Percentiles rank a stretch among this genome's conserved stretches.
These are phyloP conservation scores for Allium fistulosum DNA, from an alignment of 106 monocot species.

Conservation along the genomic window DNA sequence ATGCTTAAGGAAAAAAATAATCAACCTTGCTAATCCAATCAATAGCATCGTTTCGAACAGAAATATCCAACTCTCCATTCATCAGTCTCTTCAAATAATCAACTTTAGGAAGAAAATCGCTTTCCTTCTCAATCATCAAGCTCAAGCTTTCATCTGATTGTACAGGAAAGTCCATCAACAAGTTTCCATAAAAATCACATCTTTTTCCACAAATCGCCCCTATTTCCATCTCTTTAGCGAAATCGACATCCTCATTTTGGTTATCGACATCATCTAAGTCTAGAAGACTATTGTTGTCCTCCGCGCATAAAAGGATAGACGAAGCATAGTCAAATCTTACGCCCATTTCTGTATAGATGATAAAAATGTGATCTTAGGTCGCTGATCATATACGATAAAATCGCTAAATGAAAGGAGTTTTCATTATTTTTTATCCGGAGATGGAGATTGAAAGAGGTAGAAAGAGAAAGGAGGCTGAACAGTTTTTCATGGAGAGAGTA, in stretches of 20 bases:
- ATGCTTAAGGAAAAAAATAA: neutral
- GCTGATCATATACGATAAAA: too few species aligned
- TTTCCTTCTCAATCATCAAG: slow-evolving; percentile 35
- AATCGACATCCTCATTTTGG: neutral
- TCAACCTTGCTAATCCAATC: slow-evolving; percentile 86
- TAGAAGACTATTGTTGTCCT: slow-evolving; percentile 55
- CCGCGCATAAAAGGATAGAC: slow-evolving; percentile 55
- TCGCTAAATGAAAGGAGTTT: too few species aligned
- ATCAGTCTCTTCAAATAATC: slow-evolving; percentile 52
- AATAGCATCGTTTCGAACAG: slow-evolving; percentile 66
- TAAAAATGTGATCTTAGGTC: neutral
- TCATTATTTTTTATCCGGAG: too few species aligned
- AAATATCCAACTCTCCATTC: slow-evolving; percentile 41
- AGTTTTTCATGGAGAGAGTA: too few species aligned
- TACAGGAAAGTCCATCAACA: slow-evolving; percentile 20
- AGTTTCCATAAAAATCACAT: slow-evolving; percentile 20
- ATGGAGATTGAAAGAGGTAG: too few species aligned
- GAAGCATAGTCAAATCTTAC: slow-evolving; percentile 38
- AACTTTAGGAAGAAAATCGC: slow-evolving; percentile 46
- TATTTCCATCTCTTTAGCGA: neutral
- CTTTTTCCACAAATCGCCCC: slow-evolving; percentile 4
- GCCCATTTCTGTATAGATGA: slow-evolving; percentile 15
- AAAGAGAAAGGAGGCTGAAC: too few species aligned
- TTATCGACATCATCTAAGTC: slow-evolving; percentile 35
- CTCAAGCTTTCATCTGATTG: slow-evolving; percentile 59